Percentiles rank a stretch among this genome's conserved stretches.
phyloP scores from a whole-genome alignment of 2,329 filamentous ascomycete genomes.

The Magnaporthales sp. region DNA sequence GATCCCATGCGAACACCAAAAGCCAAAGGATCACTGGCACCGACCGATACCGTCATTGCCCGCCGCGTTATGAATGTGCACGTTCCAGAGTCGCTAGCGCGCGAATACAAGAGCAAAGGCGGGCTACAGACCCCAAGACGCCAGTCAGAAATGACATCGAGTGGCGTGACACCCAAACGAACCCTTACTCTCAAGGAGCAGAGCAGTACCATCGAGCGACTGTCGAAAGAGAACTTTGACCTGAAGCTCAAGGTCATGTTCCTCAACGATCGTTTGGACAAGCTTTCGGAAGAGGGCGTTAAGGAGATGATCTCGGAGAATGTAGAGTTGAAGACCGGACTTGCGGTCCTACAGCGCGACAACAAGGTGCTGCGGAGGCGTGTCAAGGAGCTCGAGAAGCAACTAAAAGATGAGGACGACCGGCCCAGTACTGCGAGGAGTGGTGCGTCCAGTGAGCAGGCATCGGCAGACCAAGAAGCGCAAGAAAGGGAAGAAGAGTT shows the following conservation, averaged over 20 bases:
- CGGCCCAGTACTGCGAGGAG: constrained; percentile 53
- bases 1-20: constrained; percentile 52
- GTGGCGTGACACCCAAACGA: constrained; percentile 22
- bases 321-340: constrained; percentile 84
- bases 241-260: constrained; percentile 97
- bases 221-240: constrained; percentile 98
- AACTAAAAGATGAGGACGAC: constrained; percentile 59
- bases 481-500: constrained; percentile 79
- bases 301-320: constrained; percentile 98
- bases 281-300: constrained; percentile 88
- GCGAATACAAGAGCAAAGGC: constrained; percentile 74
- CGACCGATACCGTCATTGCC: constrained; percentile 81
- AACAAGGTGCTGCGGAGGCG: constrained; percentile 74
- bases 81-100: constrained; percentile 79
- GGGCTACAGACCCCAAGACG: constrained; percentile 52
- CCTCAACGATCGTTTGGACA: constrained; percentile 84
- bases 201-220: constrained; percentile 89
- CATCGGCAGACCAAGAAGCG: constrained; percentile 48
- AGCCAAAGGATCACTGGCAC: constrained; percentile 41
- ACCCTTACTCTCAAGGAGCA: constrained; percentile 92
- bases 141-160: constrained; percentile 44
- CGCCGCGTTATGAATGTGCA: constrained; percentile 85
- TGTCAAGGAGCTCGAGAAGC: constrained; percentile 80
- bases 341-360: constrained; percentile 83
- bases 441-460: constrained; percentile 46